Percentiles rank a stretch among this genome's conserved stretches.
phyloP scores from a whole-genome alignment of 2,329 filamentous ascomycete genomes.

The Venturia aucupariae region DNA sequence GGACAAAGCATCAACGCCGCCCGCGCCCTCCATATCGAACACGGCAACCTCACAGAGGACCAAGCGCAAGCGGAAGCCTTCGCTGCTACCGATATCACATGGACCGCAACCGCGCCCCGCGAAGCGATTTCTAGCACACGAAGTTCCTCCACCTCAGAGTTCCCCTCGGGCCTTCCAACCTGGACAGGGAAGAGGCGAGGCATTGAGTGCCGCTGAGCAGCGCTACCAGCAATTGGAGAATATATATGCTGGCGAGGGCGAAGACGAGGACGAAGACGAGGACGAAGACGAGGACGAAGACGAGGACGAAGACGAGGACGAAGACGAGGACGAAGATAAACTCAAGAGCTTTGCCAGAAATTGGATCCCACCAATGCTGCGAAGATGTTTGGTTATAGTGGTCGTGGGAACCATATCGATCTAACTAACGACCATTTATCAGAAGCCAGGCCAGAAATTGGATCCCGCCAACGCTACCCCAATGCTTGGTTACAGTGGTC shows the following conservation, averaged over 20 bases:
- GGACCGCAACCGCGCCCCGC: background rate
- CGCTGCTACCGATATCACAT: background rate
- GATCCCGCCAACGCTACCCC: too few relatives aligned
- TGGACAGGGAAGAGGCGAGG: background rate
- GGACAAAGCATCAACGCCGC: background rate
- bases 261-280: background rate
- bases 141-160: background rate
- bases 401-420: background rate
- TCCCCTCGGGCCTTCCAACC: background rate
- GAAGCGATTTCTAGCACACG: background rate
- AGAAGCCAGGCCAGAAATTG: background rate
- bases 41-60: background rate
- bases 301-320: too few relatives aligned
- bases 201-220: background rate
- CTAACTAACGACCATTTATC: background rate
- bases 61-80: background rate
- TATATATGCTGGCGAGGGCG: background rate
- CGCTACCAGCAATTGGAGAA: background rate
- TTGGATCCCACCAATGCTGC: too few relatives aligned
- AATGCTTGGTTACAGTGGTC: background rate
- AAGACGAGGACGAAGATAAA: too few relatives aligned
- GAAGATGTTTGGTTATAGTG: background rate
- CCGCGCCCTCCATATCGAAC: background rate
- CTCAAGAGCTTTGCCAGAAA: background rate
- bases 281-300: background rate